These are phyloP conservation scores for Paramyrothecium sp. DNA, from an alignment of 2,329 filamentous ascomycete species.

Conservation along the genomic window DNA sequence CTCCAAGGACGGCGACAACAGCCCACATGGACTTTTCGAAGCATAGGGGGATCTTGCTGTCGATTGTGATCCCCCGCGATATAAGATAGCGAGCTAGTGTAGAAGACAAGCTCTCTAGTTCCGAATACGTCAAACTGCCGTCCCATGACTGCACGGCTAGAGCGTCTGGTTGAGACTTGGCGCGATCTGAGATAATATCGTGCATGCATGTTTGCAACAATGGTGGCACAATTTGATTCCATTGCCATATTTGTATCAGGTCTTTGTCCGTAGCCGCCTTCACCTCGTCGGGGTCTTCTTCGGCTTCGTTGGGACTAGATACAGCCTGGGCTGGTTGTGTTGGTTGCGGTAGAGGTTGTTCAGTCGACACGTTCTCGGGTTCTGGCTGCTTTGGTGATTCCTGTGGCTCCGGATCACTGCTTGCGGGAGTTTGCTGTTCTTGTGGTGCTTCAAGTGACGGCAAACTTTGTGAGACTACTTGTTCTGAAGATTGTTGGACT, in stretches of 20 bases:
- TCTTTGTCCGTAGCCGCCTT: constrained; percentile 25
- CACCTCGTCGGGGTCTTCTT: constrained; percentile 12
- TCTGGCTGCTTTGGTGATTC: too few species aligned
- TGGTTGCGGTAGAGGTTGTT: background rate
- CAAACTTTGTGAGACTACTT: too few species aligned
- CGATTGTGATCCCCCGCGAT: constrained; percentile 31
- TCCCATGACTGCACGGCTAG: constrained; percentile 50
- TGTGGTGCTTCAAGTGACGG: too few species aligned
- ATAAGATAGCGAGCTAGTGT: constrained; percentile 37
- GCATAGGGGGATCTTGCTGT: constrained; percentile 46
- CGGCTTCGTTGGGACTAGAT: constrained; percentile 9
- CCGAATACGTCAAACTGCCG: constrained; percentile 42
- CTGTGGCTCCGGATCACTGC: too few species aligned
- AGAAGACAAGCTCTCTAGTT: constrained; percentile 41
- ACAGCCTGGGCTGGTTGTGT: constrained; percentile 3
- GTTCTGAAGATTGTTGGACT: too few species aligned
- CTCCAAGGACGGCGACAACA: constrained; percentile 40
- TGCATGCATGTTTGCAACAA: constrained; percentile 43
- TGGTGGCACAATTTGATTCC: constrained; percentile 41
- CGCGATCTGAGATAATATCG: constrained; percentile 40
- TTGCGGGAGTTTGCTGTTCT: too few species aligned
- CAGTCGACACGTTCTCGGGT: too few species aligned
- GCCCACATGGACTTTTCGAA: constrained; percentile 50
- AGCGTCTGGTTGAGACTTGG: constrained; percentile 31
- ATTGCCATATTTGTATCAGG: constrained; percentile 43